Base-by-base conservation (phyloP, 2,329 filamentous ascomycete genomes). In the Chaetomiaceae sp. region DNA sequence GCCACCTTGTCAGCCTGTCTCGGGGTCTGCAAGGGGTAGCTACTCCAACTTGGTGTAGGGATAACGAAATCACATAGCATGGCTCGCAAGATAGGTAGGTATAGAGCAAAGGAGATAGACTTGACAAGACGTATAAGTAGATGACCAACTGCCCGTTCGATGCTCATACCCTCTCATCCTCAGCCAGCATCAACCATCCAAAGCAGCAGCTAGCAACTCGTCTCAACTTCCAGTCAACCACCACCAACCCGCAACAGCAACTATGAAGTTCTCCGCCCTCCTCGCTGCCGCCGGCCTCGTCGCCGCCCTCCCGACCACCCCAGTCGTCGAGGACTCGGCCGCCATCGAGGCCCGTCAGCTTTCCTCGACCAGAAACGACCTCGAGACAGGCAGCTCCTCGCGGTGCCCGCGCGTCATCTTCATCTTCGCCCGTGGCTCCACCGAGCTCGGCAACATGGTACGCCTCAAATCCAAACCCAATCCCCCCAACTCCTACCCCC, bases 391-490 rank as follows among this genome's bases (percentile, higher is more conserved):
- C 25, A 46, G 37, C 39, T 30, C 53, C 3, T 9, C 13, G 17
- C n/a, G 21, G n/a, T 72, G 69, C 57, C 69, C 69, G 2, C 52
- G 49, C 5, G 65, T 64, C 38, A 70, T 71, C 55, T 66, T 70
- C 57, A 65, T 71, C 60, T 71, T 60, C 48, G 69, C 69, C 42
- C 66, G 69, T 10, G 69, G 60, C 34, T 68, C 69, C 4, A 67
- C 63, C 7, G 69, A 71, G 56, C 5, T 46, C 5, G 69, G 69
- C 23, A 71, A 71, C 59, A 63, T 71, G 62, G 69, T 53, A 55
- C 51, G 44, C 27, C 19, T 16, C 7, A 12, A 12, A 5, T 12
- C 6, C 25, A 27, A 12, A 27, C 25, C 25, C 25, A 27, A 33
- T n/a, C 14, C 14, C 30, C 30, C 12, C 7, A 5, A 12, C 30